Percentiles rank a stretch among this genome's conserved stretches.
phyloP scores from a whole-genome alignment of 2,329 filamentous ascomycete species.

The Fusarium equiseti region DNA sequence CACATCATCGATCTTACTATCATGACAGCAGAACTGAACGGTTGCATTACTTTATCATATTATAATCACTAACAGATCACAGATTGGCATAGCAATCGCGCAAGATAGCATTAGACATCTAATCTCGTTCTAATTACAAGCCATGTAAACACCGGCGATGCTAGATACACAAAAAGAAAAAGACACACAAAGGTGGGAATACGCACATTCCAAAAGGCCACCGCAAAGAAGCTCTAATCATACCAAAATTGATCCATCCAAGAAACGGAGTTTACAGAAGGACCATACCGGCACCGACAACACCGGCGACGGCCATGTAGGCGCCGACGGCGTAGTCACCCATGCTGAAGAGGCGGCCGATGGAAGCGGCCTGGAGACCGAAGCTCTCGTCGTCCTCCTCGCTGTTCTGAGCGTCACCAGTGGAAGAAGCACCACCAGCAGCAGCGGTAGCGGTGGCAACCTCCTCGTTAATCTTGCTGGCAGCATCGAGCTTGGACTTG shows the following conservation, averaged over 20 bases:
- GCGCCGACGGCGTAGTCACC: conserved; percentile 63
- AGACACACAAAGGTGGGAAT: conserved; percentile 35
- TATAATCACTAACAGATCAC: conserved; percentile 3
- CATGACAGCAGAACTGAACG: not conserved
- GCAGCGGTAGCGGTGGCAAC: conserved; percentile 61
- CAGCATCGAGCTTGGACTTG: conserved; percentile 69
- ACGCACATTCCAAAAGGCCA: conserved; percentile 38
- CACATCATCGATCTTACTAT: not conserved
- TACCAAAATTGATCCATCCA: conserved; percentile 26
- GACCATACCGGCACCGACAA: conserved; percentile 66
- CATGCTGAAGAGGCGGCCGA: conserved; percentile 57
- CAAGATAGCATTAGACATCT: conserved; percentile 46
- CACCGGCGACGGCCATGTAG: conserved; percentile 65
- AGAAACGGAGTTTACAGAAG: conserved; percentile 59
- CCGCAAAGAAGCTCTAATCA: conserved; percentile 39
- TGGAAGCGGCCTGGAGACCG: conserved; percentile 53
- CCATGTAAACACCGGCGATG: conserved; percentile 48
- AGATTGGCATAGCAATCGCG: conserved; percentile 35
- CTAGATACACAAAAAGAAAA: conserved; percentile 44
- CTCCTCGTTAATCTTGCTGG: conserved; percentile 67
- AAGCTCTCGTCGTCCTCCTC: conserved; percentile 51
- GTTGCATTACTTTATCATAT: not conserved
- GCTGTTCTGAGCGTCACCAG: conserved; percentile 22
- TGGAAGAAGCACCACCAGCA: conserved; percentile 48
- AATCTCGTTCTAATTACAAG: conserved; percentile 47